These are phyloP conservation scores for Inga laurina DNA, from an alignment of 306 rosid species.

Conservation along the genomic window DNA sequence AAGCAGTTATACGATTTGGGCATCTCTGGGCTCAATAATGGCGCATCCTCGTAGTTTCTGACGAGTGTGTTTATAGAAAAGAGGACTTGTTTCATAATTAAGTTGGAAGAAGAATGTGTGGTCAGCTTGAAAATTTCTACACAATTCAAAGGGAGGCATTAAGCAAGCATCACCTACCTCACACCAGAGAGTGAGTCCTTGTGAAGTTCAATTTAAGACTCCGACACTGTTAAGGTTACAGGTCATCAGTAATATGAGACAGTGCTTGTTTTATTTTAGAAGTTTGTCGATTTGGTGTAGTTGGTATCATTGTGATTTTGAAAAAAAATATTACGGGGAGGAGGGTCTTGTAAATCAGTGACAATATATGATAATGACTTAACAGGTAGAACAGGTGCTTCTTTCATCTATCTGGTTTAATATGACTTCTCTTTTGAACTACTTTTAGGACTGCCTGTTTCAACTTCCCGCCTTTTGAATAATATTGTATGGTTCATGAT, in stretches of 20 bases:
- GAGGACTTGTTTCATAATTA: constrained; percentile 38
- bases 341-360: constrained; percentile 28
- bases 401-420: constrained; percentile 25
- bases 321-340: constrained; percentile 4
- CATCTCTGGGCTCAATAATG: constrained; percentile 44
- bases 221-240: constrained; percentile 31
- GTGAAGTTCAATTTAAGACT: constrained; percentile 38
- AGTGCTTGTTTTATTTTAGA: constrained; percentile 29
- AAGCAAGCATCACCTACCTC: constrained; percentile 42
- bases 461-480: constrained; percentile 30
- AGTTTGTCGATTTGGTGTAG: constrained; percentile 2
- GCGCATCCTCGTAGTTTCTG: constrained; percentile 35
- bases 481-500: not conserved
- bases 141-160: constrained; percentile 36
- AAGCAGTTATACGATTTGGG: constrained; percentile 36
- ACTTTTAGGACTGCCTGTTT: constrained; percentile 30
- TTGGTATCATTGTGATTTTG: not conserved
- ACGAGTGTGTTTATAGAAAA: constrained; percentile 53
- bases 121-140: constrained; percentile 28
- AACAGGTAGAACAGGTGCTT: constrained; percentile 22
- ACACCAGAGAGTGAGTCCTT: constrained; percentile 15
- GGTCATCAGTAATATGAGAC: constrained; percentile 14
- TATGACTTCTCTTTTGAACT: constrained; percentile 38
- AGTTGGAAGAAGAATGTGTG: constrained; percentile 16
- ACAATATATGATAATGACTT: constrained; percentile 34